phyloP scores from a whole-genome alignment of 345 rosid genomes.

The Eucalyptus pauciflora region DNA sequence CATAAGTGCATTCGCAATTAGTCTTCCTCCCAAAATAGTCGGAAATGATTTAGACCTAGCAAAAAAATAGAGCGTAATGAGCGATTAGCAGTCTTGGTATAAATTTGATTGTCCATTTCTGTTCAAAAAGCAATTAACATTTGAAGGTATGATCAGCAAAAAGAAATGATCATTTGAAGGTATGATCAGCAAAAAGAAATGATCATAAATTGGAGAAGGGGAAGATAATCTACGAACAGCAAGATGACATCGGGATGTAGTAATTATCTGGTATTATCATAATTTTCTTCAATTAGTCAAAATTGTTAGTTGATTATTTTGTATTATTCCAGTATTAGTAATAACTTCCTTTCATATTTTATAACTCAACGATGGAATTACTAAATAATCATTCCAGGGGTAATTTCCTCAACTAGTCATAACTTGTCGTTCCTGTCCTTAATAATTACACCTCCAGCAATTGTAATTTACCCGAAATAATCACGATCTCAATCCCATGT shows the following conservation, averaged over 20 bases:
- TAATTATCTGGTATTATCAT: rapidly evolving
- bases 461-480: not conserved
- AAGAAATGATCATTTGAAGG: not conserved
- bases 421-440: not conserved
- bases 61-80: not conserved
- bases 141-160: not conserved
- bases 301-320: not conserved
- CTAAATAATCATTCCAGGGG: not conserved
- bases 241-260: not conserved
- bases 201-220: too few species aligned
- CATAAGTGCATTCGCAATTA: too few species aligned
- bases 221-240: too few species aligned
- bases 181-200: not conserved
- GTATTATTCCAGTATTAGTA: not conserved
- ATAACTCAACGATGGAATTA: too few species aligned
- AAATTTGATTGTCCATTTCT: too few species aligned
- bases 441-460: rapidly evolving
- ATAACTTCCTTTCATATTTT: not conserved
- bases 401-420: not conserved
- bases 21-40: not conserved
- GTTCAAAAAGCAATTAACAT: not conserved
- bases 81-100: not conserved
- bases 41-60: not conserved
- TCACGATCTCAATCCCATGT: not conserved
- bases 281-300: not conserved